These are phyloP conservation scores for Spathaspora arborariae DNA, from an alignment of 805 yeast genomes.

Conservation along the genomic window DNA sequence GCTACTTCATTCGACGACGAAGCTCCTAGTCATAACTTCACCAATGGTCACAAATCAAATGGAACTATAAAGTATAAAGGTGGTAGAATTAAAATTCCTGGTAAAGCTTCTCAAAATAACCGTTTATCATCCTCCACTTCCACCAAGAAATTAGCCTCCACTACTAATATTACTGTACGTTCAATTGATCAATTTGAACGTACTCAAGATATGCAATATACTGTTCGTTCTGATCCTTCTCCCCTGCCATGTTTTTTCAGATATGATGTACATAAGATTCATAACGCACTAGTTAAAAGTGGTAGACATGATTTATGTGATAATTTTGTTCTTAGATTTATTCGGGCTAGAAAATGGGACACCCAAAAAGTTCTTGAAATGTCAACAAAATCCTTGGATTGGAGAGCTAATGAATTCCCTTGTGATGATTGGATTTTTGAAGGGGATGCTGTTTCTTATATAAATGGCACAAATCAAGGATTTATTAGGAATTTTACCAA, in stretches of 20 bases:
- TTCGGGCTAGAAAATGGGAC: conserved; percentile 86
- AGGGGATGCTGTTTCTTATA: conserved; percentile 66
- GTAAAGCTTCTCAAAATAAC: background rate
- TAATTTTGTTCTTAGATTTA: conserved; percentile 66
- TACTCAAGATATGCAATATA: background rate
- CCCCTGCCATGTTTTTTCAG: conserved; percentile 42
- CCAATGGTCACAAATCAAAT: background rate
- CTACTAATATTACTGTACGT: background rate
- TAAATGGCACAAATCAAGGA: conserved; percentile 38
- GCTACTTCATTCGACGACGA: conserved; percentile 20
- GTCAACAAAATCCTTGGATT: conserved; percentile 68
- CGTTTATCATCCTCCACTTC: background rate
- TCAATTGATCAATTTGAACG: background rate
- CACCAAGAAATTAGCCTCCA: background rate
- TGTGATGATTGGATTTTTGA: conserved; percentile 60
- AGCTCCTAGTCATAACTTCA: conserved; percentile 4
- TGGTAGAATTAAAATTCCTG: conserved; percentile 8
- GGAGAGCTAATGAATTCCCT: conserved; percentile 64
- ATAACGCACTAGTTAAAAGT: conserved; percentile 39
- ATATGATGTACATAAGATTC: conserved; percentile 48
- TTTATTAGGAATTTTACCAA: conserved; percentile 53
- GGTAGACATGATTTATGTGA: conserved; percentile 77
- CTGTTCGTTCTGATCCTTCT: background rate
- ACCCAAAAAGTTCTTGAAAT: conserved; percentile 63
- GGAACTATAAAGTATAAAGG: conserved; percentile 1